Percentiles rank a stretch among this genome's conserved stretches.
These are phyloP conservation scores for Oropetium thomaeum DNA, from an alignment of 176 grass and related monocot genomes.

Conservation along the genomic window DNA sequence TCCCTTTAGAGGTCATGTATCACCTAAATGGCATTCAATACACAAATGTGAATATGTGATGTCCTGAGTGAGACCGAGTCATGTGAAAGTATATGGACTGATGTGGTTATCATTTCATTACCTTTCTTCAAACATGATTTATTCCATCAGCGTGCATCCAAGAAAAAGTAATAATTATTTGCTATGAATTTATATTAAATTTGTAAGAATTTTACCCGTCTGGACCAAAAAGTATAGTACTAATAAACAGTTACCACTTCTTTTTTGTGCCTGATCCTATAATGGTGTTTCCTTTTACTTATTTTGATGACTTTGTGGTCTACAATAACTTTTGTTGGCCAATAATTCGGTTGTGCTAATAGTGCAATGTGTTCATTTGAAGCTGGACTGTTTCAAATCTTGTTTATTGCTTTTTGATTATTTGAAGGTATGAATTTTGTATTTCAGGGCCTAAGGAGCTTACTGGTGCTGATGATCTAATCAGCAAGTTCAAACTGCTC, in stretches of 20 bases:
- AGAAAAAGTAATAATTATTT: not conserved
- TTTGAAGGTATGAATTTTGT: not conserved
- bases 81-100: too few relatives aligned
- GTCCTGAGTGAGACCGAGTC: not conserved
- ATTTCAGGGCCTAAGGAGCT: slow-evolving; percentile 85
- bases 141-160: not conserved
- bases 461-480: slow-evolving; percentile 86
- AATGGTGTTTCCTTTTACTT: not conserved
- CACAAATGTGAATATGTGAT: not conserved
- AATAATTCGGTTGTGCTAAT: not conserved
- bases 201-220: not conserved
- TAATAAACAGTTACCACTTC: not conserved
- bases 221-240: not conserved
- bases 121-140: not conserved
- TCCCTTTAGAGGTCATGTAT: not conserved
- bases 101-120: not conserved
- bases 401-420: not conserved
- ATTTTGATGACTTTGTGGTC: not conserved
- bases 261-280: not conserved
- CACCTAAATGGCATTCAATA: not conserved
- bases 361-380: not conserved
- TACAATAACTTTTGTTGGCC: slow-evolving; percentile 10
- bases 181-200: not conserved
- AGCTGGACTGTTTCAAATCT: not conserved
- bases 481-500: slow-evolving; percentile 78